phyloP scores from a whole-genome alignment of 345 rosid genomes.

The Citrus medica region DNA sequence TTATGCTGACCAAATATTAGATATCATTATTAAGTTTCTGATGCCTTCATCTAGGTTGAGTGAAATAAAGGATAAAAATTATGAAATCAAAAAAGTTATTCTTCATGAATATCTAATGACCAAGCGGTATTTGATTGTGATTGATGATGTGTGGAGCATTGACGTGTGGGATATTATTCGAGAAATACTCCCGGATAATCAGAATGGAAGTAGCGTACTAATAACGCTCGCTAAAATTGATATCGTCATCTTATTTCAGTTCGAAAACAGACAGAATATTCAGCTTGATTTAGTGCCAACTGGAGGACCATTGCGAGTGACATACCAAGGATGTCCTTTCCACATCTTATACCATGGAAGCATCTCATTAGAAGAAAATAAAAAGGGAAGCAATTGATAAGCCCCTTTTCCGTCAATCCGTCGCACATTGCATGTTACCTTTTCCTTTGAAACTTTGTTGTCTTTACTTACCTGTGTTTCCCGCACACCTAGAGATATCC shows the following conservation, averaged over 20 bases:
- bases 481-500: neutral
- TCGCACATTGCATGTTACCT: neutral
- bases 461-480: neutral
- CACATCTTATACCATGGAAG: too few relatives aligned
- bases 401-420: too few relatives aligned
- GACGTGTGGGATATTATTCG: fast-evolving
- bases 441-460: neutral
- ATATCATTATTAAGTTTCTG: neutral
- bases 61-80: neutral
- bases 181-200: neutral
- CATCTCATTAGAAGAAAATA: too few relatives aligned
- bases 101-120: too few relatives aligned
- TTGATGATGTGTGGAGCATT: too few relatives aligned
- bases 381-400: fast-evolving
- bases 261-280: too few relatives aligned
- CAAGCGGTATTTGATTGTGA: too few relatives aligned
- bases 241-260: too few relatives aligned
- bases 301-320: too few relatives aligned
- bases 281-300: too few relatives aligned
- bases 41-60: neutral
- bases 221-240: fast-evolving
- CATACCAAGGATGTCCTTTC: too few relatives aligned
- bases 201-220: neutral
- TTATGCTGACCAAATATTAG: neutral
- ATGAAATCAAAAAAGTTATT: too few relatives aligned